Evolutionary conservation across 352 stramenopile species (phyloP).

Genomic region (Globisporangium emineosum): DNA sequence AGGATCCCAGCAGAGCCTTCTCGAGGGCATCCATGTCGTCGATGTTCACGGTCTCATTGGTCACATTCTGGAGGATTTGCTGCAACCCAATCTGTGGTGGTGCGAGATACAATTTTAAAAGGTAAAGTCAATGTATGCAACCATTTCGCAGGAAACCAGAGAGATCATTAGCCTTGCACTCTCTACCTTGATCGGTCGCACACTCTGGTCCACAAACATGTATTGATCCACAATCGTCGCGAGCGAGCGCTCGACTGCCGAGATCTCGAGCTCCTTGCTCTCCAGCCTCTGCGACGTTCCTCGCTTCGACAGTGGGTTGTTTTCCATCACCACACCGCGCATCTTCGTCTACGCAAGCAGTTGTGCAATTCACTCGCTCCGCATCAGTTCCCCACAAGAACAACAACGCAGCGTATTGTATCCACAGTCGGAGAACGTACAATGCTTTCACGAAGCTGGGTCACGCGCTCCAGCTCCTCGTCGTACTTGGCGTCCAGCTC

Average conservation of each 20-base stretch:
- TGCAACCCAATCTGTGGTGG: conserved; percentile 64
- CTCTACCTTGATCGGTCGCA: conserved; percentile 73
- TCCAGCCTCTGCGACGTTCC: conserved; percentile 66
- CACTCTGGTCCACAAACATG: conserved; percentile 77
- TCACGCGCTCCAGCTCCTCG: conserved; percentile 52
- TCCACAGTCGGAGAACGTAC: conserved; percentile 41
- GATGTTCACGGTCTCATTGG: conserved; percentile 61
- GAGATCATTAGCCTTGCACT: background rate
- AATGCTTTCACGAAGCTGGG: conserved; percentile 51
- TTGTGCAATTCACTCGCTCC: background rate
- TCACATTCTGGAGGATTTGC: conserved; percentile 78
- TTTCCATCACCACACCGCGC: conserved; percentile 42
- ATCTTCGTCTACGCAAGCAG: conserved; percentile 41
- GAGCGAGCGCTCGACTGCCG: conserved; percentile 50
- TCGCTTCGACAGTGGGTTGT: conserved; percentile 56
- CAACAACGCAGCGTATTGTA: background rate
- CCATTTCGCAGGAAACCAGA: background rate
- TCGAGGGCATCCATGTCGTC: conserved; percentile 65
- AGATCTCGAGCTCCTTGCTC: conserved; percentile 69
- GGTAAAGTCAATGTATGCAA: too few species aligned
- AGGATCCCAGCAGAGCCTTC: conserved; percentile 49
- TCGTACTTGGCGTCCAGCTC: conserved; percentile 67
- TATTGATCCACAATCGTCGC: conserved; percentile 78
- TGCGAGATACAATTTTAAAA: background rate
- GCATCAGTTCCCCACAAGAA: background rate